phyloP scores from a whole-genome alignment of 805 yeast species.

The Metschnikowia hibisci region DNA sequence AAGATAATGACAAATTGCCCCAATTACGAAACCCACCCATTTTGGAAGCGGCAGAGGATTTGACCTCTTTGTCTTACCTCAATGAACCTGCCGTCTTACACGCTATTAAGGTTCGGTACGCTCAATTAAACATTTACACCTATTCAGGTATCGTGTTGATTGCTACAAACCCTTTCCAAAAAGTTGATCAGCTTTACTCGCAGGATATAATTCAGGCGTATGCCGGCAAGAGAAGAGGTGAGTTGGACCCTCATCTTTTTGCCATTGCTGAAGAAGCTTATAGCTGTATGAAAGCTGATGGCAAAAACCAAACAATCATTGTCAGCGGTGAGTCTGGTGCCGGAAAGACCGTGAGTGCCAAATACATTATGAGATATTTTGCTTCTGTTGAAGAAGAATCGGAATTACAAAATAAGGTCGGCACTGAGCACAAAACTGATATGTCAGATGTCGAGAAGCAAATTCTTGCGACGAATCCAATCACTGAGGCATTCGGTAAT shows the following conservation, averaged over 20 bases:
- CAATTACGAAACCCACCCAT: slow-evolving; percentile 87
- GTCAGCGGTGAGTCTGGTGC: slow-evolving; percentile 99
- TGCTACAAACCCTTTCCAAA: slow-evolving; percentile 94
- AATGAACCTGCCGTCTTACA: slow-evolving; percentile 96
- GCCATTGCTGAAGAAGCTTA: slow-evolving; percentile 98
- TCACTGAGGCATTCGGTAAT: slow-evolving; percentile 97
- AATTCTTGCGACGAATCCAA: slow-evolving; percentile 93
- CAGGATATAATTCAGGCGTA: slow-evolving; percentile 92
- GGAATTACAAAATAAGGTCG: slow-evolving; percentile 29
- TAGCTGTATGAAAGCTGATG: slow-evolving; percentile 85
- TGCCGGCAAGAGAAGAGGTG: slow-evolving; percentile 90
- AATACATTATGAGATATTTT: slow-evolving; percentile 94
- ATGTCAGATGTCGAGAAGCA: slow-evolving; percentile 91
- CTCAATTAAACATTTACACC: slow-evolving; percentile 88
- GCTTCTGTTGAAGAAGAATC: slow-evolving; percentile 76
- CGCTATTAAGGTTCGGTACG: slow-evolving; percentile 85
- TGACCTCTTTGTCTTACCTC: slow-evolving; percentile 84
- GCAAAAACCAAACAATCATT: slow-evolving; percentile 88
- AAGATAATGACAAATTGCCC: slow-evolving; percentile 60
- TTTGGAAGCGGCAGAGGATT: slow-evolving; percentile 89
- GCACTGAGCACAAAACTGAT: slow-evolving; percentile 45
- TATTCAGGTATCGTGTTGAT: slow-evolving; percentile 95
- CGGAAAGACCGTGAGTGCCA: slow-evolving; percentile 96
- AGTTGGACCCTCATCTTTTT: slow-evolving; percentile 92
- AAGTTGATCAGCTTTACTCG: slow-evolving; percentile 85